Base-by-base conservation (phyloP, 2,329 filamentous ascomycete genomes). In the Pyricularia grisea region DNA sequence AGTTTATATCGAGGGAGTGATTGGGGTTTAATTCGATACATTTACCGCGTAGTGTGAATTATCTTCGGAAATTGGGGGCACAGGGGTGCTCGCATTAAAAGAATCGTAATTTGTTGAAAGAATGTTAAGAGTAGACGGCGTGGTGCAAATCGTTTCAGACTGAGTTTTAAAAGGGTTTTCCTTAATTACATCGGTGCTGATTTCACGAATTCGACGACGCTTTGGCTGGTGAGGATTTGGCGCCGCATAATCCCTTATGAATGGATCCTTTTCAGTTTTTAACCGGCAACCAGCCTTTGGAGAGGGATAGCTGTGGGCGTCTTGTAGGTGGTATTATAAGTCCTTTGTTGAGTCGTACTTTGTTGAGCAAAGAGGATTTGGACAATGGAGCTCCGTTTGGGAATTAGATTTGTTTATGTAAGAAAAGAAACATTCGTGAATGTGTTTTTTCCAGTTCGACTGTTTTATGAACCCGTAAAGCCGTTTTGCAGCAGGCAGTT, bases 281-380 rank as follows among this genome's bases (percentile, higher is more conserved):
- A n/a, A 25, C 60, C 60, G 12, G 17, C 3, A 63, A 63, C 60
- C 12, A 20, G 36, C 36, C 14, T 42, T 5, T 30, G 11, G 60
- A 14, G 65, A 31, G 7, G 60, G 60, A 67, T 58, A 67, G 65
- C 65, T 67, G 65, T 67, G 65, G n/a, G 36, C 65, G 20, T 67
- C 36, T n/a, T 67, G 65, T 17, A 67, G 23, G 28, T 67, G 65
- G 20, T 55, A 58, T 27, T 27, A 55, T 23, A 31, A 55, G 10
- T 67, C 65, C 28, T 28, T 6, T 31, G 23, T 36, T 23, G 31
- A 36, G 20, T n/a, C 10, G 25, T 33, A 55, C 36, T 23, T 6
- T 28, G 42, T 31, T 9, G 25, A 67, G 36, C 33, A 67, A n/a
- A 5, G 17, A 23, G 20, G 31, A 36, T 66, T 5, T 36, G 65